Evolutionary conservation across 2,329 filamentous ascomycete species (phyloP).

Genomic region (Fusarium sp.): DNA sequence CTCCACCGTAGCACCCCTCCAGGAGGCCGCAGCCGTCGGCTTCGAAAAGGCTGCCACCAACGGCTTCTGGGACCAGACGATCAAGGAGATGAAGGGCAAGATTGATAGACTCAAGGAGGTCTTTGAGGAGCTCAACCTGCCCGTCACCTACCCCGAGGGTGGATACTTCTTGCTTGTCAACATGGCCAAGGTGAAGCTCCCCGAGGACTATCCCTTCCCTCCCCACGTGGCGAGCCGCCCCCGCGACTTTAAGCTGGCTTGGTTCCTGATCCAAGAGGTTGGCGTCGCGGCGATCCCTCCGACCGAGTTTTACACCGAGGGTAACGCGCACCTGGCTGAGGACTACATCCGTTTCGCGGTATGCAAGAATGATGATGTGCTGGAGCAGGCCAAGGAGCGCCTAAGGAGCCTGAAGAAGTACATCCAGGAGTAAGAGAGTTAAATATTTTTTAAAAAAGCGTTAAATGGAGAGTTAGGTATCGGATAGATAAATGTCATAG

Average conservation of each 20-base stretch:
- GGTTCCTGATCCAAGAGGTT: constrained; percentile 97
- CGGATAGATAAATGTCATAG: constrained; percentile 15
- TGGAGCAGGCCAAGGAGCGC: constrained; percentile 82
- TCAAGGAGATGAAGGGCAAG: constrained; percentile 89
- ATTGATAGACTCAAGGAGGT: constrained; percentile 88
- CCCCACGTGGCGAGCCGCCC: constrained; percentile 87
- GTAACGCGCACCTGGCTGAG: constrained; percentile 86
- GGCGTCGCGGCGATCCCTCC: constrained; percentile 96
- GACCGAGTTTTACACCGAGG: constrained; percentile 94
- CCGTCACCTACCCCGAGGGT: constrained; percentile 93
- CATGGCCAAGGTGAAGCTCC: constrained; percentile 87
- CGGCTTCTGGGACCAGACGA: constrained; percentile 88
- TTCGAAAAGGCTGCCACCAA: constrained; percentile 89
- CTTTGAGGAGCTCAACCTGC: constrained; percentile 79
- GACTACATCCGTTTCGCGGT: constrained; percentile 96
- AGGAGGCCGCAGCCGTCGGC: constrained; percentile 93
- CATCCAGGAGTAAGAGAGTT: constrained; percentile 56
- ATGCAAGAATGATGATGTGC: constrained; percentile 91
- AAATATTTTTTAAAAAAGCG: neutral
- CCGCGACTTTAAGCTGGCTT: constrained; percentile 92
- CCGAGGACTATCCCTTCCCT: constrained; percentile 88
- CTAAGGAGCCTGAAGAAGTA: constrained; percentile 80
- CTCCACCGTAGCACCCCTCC: constrained; percentile 90
- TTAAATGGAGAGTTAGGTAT: neutral
- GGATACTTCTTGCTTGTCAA: constrained; percentile 98